These are phyloP conservation scores for Euphorbia celastroides DNA, from an alignment of 441 rosid species.

Conservation along the genomic window DNA sequence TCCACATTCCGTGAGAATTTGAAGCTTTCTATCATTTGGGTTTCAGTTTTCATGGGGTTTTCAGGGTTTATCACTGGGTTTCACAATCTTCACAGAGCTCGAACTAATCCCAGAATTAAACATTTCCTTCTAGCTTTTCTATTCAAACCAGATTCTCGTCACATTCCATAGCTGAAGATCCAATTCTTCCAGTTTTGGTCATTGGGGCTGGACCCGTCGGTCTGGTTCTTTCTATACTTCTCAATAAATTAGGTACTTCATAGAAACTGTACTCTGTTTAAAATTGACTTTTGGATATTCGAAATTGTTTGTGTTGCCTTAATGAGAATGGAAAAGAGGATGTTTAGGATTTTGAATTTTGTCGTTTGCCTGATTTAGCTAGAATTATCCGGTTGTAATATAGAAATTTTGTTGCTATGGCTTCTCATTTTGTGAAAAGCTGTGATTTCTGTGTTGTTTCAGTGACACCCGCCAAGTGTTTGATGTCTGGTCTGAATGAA, in stretches of 20 bases:
- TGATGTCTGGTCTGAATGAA: slow-evolving; percentile 17
- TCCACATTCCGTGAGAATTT: background rate
- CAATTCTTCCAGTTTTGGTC: slow-evolving; percentile 70
- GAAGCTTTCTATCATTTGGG: slow-evolving; percentile 1
- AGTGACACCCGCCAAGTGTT: slow-evolving; percentile 4
- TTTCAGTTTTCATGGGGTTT: slow-evolving; percentile 37
- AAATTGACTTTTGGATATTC: background rate
- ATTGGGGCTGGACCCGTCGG: slow-evolving; percentile 99
- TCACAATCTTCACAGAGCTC: slow-evolving; percentile 24
- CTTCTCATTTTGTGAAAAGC: background rate
- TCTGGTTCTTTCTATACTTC: slow-evolving; percentile 75
- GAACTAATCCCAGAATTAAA: slow-evolving; percentile 31
- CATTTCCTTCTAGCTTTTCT: slow-evolving; percentile 19
- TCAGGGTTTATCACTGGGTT: slow-evolving; percentile 41
- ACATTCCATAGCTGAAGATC: slow-evolving; percentile 22
- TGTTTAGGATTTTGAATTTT: background rate
- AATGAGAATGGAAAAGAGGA: background rate
- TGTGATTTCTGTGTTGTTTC: background rate
- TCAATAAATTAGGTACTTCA: slow-evolving; percentile 64
- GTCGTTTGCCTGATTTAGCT: background rate
- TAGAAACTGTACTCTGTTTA: background rate
- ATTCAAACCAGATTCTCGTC: slow-evolving; percentile 39
- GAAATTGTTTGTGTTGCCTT: background rate
- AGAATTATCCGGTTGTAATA: background rate
- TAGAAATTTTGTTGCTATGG: background rate